Evolutionary conservation across 352 stramenopile species (phyloP).

Genomic region (Blastocystis sp.): DNA sequence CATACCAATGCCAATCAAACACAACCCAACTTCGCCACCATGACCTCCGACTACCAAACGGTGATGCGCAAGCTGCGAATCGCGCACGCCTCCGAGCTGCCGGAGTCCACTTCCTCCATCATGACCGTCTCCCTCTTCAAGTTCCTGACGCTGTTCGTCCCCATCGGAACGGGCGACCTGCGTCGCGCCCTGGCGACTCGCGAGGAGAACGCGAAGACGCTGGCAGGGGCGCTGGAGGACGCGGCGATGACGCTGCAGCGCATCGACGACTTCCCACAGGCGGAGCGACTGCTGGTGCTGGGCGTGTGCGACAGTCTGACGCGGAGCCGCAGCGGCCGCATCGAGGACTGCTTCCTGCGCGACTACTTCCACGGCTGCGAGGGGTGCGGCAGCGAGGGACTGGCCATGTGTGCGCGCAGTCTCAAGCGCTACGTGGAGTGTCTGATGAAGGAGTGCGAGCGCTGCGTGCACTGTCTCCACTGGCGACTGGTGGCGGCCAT

Average conservation of each 20-base stretch:
- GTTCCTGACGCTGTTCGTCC: conserved; percentile 8
- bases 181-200: neutral
- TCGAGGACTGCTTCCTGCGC: neutral
- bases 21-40: neutral
- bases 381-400: neutral
- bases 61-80: neutral
- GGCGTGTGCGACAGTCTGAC: neutral
- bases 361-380: conserved; percentile 31
- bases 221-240: conserved; percentile 6
- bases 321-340: neutral
- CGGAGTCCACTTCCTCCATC: neutral
- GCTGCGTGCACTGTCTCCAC: conserved; percentile 12
- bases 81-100: neutral
- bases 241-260: conserved; percentile 22
- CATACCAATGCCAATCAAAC: neutral
- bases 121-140: conserved; percentile 31
- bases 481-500: neutral
- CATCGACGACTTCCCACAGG: conserved; percentile 51
- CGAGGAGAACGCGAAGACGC: conserved; percentile 29
- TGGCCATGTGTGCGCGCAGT: neutral
- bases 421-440: neutral
- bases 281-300: conserved; percentile 32
- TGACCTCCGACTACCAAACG: neutral
- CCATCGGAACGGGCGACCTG: neutral
- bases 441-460: conserved; percentile 8